A percentile compares a stretch with the other conserved stretches of the same genome.
Evolutionary conservation across 192 early-diverging fungal genomes (phyloP).

Genomic region (Backusella psychrophila): DNA sequence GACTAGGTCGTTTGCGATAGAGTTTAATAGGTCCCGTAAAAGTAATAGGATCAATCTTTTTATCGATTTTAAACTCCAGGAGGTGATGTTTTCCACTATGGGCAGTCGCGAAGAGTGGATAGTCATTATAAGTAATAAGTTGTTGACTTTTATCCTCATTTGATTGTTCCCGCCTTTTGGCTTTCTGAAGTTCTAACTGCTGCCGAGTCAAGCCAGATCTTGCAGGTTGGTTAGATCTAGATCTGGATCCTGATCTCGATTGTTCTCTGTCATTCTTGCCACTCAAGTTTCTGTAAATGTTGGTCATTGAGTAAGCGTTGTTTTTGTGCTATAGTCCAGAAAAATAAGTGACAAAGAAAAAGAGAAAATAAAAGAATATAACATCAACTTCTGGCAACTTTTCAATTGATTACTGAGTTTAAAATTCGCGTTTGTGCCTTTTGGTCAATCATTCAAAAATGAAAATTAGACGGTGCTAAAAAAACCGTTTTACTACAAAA

Average conservation of each 20-base stretch:
- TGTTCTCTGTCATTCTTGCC: not conserved
- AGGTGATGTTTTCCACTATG: conserved; percentile 55
- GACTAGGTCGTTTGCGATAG: conserved; percentile 35
- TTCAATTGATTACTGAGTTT: not conserved
- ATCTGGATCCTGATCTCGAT: not conserved
- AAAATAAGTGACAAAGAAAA: not conserved
- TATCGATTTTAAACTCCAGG: conserved; percentile 59
- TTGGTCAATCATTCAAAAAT: not conserved
- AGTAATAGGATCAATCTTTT: conserved; percentile 46
- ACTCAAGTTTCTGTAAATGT: conserved; percentile 3
- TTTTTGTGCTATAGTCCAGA: not conserved
- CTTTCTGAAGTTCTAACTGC: not conserved
- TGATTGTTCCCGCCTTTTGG: not conserved
- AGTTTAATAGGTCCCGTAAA: conserved; percentile 62
- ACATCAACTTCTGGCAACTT: too few relatives aligned
- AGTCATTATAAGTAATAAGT: conserved; percentile 51
- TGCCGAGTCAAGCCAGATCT: not conserved
- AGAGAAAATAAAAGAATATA: not conserved
- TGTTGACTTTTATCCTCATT: not conserved
- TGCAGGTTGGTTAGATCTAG: not conserved
- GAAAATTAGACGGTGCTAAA: too few relatives aligned
- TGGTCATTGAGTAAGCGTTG: not conserved
- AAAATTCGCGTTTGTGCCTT: not conserved
- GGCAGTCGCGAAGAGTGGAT: conserved; percentile 56
- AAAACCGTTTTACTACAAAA: too few relatives aligned